Conservation (phyloP, 768 basidiomycete genomes). For the Suillus cothurnatus region DNA sequence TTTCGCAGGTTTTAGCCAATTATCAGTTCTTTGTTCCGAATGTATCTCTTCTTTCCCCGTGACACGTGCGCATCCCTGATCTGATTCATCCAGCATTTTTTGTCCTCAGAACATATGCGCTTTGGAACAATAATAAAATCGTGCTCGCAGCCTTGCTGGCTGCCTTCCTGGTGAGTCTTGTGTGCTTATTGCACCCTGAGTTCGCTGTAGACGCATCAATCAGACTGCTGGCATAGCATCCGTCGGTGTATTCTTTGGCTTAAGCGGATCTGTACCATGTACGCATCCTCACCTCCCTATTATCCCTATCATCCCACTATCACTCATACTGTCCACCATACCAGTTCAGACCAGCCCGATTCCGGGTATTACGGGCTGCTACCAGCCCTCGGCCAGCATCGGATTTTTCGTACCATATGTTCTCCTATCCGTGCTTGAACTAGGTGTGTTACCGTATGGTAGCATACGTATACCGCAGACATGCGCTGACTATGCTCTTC, state of each 20-base stretch:
- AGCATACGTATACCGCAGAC: background rate
- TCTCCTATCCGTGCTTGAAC: background rate
- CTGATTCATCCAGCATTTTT: background rate
- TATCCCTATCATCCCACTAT: background rate
- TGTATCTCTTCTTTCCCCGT: background rate
- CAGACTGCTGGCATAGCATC: background rate
- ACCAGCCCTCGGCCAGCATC: background rate
- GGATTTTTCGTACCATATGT: background rate
- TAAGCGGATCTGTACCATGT: background rate
- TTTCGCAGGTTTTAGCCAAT: background rate
- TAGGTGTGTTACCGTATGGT: background rate
- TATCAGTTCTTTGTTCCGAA: background rate
- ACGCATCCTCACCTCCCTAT: background rate
- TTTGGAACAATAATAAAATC: background rate
- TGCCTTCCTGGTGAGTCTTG: background rate
- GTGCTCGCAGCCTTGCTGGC: background rate
- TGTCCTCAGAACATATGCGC: slow-evolving; percentile 1
- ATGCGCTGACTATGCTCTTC: background rate
- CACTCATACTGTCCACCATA: background rate
- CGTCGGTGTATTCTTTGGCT: background rate
- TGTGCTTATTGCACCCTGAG: background rate
- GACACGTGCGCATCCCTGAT: background rate
- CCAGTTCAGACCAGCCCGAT: background rate
- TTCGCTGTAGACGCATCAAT: background rate
- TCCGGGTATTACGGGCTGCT: background rate